Evolutionary conservation across 2,329 filamentous ascomycete species (phyloP), one percentile per base, ranked within the genome.

Genomic region (Neonectria neomacrospora): DNA sequence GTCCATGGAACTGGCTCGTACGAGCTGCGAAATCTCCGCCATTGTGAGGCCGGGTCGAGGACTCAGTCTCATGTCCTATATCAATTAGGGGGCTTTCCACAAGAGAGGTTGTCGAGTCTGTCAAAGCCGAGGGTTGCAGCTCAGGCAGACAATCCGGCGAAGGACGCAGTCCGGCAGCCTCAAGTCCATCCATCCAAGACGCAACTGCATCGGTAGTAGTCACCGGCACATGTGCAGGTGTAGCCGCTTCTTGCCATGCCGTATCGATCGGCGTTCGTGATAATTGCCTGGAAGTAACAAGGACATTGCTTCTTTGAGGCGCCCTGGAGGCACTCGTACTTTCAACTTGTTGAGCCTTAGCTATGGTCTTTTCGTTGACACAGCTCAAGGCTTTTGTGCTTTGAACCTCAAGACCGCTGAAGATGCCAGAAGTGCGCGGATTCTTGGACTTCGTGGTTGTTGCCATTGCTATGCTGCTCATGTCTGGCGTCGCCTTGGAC

Each of bases 121-220:
- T 32, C 12, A 28, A 37, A 18, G 12, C 20, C 8, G 30, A 16
- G 11, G 22, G 42, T 12, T 18, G 26, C 7, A 37, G 42, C 14
- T 34, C 51, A 20, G 18, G 18, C 5, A 34, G 6, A 18, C 26
- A n/a, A 20, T 20, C n/a, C 1, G 22, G 47, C 6, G 47, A 14
- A 18, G 47, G n/a, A 3, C 20, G 10, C 10, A 34, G 18, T 18
- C 41, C 20, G 20, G 22, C 39, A 18, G 28, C 37, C 37, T 58
- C 47, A 22, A 57, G n/a, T 6, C 41, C 47, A 18, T 30, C 54
- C 2, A 62, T 48, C 59, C 59, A 62, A 16, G 20, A 30, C 10
- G 54, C 22, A 3, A 62, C 54, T 16, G n/a, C 18, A 22, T 62
- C 59, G 5, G n/a, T 12, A 14, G 53, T 14, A 18, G 28, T 28